These are phyloP conservation scores for Allium cepa DNA, from an alignment of 106 monocot species.

Conservation along the genomic window DNA sequence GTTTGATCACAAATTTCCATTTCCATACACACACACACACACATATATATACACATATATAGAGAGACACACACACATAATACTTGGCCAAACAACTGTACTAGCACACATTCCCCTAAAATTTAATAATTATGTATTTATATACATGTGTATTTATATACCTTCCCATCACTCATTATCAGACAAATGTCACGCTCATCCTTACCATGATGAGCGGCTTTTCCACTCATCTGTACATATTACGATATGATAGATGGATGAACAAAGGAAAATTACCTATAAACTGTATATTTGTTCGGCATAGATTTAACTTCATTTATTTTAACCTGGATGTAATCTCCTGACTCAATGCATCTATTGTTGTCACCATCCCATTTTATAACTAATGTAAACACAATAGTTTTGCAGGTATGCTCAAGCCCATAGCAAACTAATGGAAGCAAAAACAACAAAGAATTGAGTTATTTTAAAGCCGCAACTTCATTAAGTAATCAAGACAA, in stretches of 20 bases:
- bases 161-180: conserved; percentile 98
- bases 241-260: conserved; percentile 1
- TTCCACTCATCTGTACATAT: conserved; percentile 83
- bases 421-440: conserved; percentile 87
- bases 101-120: too few species aligned
- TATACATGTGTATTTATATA: background rate
- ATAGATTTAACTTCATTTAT: too few species aligned
- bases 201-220: conserved; percentile 96
- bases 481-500: background rate
- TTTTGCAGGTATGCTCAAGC: conserved; percentile 98
- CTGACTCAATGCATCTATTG: conserved; percentile 79
- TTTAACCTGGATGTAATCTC: too few species aligned
- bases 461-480: background rate
- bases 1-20: too few species aligned
- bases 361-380: conserved; percentile 99
- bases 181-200: conserved; percentile 96
- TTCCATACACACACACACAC: too few species aligned
- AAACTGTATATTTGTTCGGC: too few species aligned
- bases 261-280: too few species aligned
- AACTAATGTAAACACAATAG: conserved; percentile 92
- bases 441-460: conserved; percentile 6
- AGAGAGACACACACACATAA: too few species aligned
- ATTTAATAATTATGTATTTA: too few species aligned
- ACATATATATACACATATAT: too few species aligned
- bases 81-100: too few species aligned